Evolutionary conservation across 2,329 filamentous ascomycete species (phyloP), one percentile per base, ranked within the genome.

Genomic region (Mycosphaerella arachidis): DNA sequence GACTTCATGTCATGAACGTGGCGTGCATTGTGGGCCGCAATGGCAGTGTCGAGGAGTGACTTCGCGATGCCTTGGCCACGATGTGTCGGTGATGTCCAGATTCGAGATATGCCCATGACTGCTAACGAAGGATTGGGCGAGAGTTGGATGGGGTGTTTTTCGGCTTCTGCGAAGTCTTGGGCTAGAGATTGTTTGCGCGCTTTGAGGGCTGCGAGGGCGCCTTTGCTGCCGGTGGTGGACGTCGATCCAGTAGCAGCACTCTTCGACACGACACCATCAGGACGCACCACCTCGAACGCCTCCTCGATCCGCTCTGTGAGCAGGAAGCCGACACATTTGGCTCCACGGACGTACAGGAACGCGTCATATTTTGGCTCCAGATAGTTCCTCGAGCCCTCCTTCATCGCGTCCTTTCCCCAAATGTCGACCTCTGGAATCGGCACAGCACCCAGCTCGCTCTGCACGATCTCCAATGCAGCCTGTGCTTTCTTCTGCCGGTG

Each of bases 291-390:
- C 24, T 73, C 72, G 61, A 79, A 79, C 7, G 83, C 84, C 66
- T 83, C 79, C 69, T 76, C 77, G 63, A 88, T 87, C 55, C 81
- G 79, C 73, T 89, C 84, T 8, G 80, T 82, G 30, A 89, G 75
- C 68, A 84, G 83, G 18, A 85, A 75, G 2, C 84, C 86, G 8
- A 88, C 77, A 67, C 86, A 88, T 64, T 84, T 86, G 53, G 79
- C 80, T 40, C 82, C 81, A 59, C 80, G 80, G 60, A 88, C 76
- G 67, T 87, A 86, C 30, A 89, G 67, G 66, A 85, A 88, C 10
- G 82, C 79, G 67, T 83, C 85, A 73, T 82, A 87, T 53, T 81
- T 71, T 82, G 77, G 61, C 67, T 68, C 59, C n/a, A 27, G 57
- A 48, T 50, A 10, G 30, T 59, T 48, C 45, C 66, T 72, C 60